A percentile compares a stretch with the other conserved stretches of the same genome.
phyloP scores from a whole-genome alignment of 371 early-diverging fungal genomes.

The Mucor mucedo region DNA sequence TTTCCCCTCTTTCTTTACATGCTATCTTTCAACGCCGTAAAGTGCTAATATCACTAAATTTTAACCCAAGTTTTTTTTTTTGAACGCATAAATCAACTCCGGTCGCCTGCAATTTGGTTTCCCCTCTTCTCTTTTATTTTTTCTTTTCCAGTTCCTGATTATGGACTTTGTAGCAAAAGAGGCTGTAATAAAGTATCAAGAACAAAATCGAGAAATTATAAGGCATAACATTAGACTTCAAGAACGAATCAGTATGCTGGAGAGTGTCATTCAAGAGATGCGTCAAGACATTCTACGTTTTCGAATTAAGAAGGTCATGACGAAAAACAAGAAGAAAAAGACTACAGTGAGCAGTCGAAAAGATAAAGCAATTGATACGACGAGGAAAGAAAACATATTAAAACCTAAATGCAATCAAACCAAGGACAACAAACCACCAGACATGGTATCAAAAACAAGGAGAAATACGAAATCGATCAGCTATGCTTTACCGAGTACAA shows the following conservation, averaged over 20 bases:
- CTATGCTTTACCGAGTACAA: slow-evolving; percentile 21
- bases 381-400: background rate
- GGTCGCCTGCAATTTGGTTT: too few species aligned
- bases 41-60: too few species aligned
- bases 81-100: too few species aligned
- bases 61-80: too few species aligned
- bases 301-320: slow-evolving; percentile 4
- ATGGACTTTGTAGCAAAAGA: background rate
- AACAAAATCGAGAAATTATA: slow-evolving; percentile 23
- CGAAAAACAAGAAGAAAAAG: background rate
- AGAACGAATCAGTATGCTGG: slow-evolving; percentile 15
- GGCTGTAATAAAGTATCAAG: background rate
- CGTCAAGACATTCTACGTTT: slow-evolving; percentile 19
- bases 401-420: background rate
- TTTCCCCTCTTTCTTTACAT: too few species aligned
- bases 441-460: slow-evolving; percentile 1
- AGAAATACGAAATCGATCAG: slow-evolving; percentile 17
- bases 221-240: slow-evolving; percentile 10
- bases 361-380: background rate
- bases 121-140: background rate
- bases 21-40: too few species aligned
- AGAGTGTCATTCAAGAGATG: slow-evolving; percentile 7
- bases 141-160: background rate
- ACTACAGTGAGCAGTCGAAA: background rate
- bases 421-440: background rate